Percentiles rank a stretch among this genome's conserved stretches.
These are phyloP conservation scores for Coriolopsis trogii DNA, from an alignment of 1,284 basidiomycete genomes.

Conservation along the genomic window DNA sequence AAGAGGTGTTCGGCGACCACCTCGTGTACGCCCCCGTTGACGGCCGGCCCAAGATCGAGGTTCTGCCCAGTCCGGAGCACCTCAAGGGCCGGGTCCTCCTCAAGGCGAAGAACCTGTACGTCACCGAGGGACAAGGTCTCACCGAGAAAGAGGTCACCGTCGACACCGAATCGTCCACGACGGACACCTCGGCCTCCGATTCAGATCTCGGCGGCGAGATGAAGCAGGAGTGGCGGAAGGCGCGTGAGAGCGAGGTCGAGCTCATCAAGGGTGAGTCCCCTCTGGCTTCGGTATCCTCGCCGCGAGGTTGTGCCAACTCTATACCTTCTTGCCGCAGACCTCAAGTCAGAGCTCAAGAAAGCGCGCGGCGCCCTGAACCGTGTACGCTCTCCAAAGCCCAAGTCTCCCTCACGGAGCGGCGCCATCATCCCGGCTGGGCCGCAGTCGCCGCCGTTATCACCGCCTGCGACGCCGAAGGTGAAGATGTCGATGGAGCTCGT, in stretches of 20 bases:
- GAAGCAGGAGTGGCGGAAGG: conserved; percentile 37
- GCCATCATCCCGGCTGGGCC: conserved; percentile 1
- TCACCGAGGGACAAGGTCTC: conserved; percentile 43
- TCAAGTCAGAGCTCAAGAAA: conserved; percentile 40
- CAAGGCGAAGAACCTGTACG: conserved; percentile 77
- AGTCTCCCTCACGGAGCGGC: background rate
- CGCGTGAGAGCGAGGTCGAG: conserved; percentile 32
- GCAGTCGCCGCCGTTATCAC: conserved; percentile 14
- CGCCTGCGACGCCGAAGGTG: conserved; percentile 44
- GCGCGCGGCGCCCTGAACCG: conserved; percentile 42
- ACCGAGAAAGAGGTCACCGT: conserved; percentile 40
- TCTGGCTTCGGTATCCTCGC: background rate
- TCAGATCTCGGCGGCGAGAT: conserved; percentile 33
- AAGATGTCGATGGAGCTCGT: conserved; percentile 80
- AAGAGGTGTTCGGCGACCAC: conserved; percentile 75
- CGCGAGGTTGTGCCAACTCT: background rate
- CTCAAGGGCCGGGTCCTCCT: conserved; percentile 83
- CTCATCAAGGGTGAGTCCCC: conserved; percentile 32
- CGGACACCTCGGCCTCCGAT: conserved; percentile 50
- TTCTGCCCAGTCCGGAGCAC: conserved; percentile 87
- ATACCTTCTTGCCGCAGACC: conserved; percentile 19
- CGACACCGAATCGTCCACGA: conserved; percentile 50
- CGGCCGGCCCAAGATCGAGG: conserved; percentile 49
- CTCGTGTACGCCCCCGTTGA: conserved; percentile 68
- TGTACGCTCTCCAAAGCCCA: conserved; percentile 31